Conservation (phyloP, 176 grass and related monocot genomes). For the Ampelocalamus luodianensis region DNA sequence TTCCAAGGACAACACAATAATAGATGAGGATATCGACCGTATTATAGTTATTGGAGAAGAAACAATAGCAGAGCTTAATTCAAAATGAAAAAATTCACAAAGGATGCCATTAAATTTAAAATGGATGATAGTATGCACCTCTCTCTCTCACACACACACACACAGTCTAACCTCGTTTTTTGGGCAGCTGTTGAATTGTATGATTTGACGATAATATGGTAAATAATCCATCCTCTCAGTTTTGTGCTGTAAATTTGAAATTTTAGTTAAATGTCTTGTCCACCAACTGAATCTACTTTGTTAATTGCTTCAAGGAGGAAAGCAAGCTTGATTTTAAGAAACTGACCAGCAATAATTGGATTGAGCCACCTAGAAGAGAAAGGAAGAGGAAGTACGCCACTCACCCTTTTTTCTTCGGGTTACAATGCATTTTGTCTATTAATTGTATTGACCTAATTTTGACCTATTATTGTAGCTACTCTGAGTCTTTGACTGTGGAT, state of each 20-base stretch:
- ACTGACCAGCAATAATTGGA: conserved; percentile 87
- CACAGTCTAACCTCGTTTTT: conserved; percentile 26
- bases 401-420: background rate
- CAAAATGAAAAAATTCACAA: conserved; percentile 99
- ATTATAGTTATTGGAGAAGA: conserved; percentile 99
- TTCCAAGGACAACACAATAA: conserved; percentile 96
- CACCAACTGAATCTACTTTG: conserved; percentile 2
- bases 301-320: conserved; percentile 78
- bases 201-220: conserved; percentile 99
- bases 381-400: conserved; percentile 79
- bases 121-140: conserved; percentile 90
- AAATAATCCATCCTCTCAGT: conserved; percentile 25
- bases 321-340: conserved; percentile 93
- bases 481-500: conserved; percentile 81
- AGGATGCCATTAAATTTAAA: conserved; percentile 99
- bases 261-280: conserved; percentile 18
- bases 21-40: conserved; percentile 94
- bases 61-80: conserved; percentile 90
- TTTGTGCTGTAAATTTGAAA: background rate
- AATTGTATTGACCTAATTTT: conserved; percentile 22
- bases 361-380: conserved; percentile 95
- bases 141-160: background rate
- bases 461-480: conserved; percentile 44
- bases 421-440: background rate
- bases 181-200: conserved; percentile 85